Base-by-base conservation (phyloP, 2,329 filamentous ascomycete species). In the Pseudocercospora fijiensis region DNA sequence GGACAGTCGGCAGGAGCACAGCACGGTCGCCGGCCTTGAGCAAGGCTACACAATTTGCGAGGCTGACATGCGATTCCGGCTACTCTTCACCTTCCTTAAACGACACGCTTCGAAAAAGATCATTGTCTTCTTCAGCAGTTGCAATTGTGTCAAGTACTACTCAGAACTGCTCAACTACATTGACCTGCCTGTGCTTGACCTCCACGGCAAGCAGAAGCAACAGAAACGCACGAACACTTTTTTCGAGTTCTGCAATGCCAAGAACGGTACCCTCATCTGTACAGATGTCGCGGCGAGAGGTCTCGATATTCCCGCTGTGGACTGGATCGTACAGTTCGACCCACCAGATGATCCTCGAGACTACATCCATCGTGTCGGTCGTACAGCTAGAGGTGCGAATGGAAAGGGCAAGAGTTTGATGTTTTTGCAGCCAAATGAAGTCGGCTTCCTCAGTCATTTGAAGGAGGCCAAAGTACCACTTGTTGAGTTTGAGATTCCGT, bases 171-270 rank as follows among this genome's bases (percentile, higher is more conserved):
- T 99, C 70, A 98, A 98, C 81, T 98, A 96, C 80, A 97, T 98
- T 73, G 95, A 98, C 77, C 85, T 97, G 45, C 92, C 90, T 4
- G 91, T 96, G 2, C 84, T 96, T 49, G 90, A 91, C 71, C 83
- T 96, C 7, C 91, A 96, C 77, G 95, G 92, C 70, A 97, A 99
- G 80, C 92, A 96, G 80, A 99, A 99, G 80, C 95, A 99, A 79
- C 92, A 97, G 79, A 96, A 96, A 78, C 90, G 95, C n/a, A 99
- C 95, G 24, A 96, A 96, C 76, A 96, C 92, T 0, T 99, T 99
- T 78, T 99, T 98, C 78, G 94, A 98, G 77, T 99, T 99, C 77
- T 89, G 87, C 74, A 92, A 93, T 73, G 89, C 93, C 18, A 88
- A 88, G 69, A 86, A 90, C 69, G 95, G 94, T 24, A 96, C 91